Evolutionary conservation across 1,284 basidiomycete genomes (phyloP).

Genomic region (Abortiporus biennis): DNA sequence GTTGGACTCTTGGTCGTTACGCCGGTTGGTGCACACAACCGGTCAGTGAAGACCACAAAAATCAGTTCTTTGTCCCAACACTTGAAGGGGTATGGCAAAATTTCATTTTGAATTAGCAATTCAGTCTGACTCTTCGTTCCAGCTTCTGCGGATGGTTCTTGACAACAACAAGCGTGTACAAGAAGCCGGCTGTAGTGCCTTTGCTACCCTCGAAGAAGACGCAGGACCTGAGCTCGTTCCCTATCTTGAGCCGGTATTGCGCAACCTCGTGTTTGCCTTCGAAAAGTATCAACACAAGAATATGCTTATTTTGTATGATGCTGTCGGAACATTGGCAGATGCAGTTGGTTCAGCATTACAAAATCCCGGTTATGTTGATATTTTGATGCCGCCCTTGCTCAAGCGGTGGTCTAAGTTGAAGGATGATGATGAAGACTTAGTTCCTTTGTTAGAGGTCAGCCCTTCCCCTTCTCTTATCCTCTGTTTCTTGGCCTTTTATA

Average conservation of each 20-base stretch:
- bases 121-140: slow-evolving; percentile 11
- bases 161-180: slow-evolving; percentile 99
- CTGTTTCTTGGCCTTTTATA: neutral
- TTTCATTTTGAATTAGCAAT: slow-evolving; percentile 2
- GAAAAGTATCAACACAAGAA: slow-evolving; percentile 99
- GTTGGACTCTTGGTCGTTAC: slow-evolving; percentile 99
- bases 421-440: slow-evolving; percentile 90
- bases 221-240: slow-evolving; percentile 88
- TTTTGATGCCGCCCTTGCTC: slow-evolving; percentile 94
- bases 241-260: slow-evolving; percentile 91
- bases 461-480: neutral
- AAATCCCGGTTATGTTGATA: slow-evolving; percentile 84
- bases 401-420: slow-evolving; percentile 85
- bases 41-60: slow-evolving; percentile 80
- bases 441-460: slow-evolving; percentile 87
- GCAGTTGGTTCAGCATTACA: slow-evolving; percentile 88
- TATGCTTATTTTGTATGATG: slow-evolving; percentile 96
- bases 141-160: slow-evolving; percentile 96
- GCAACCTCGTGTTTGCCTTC: slow-evolving; percentile 94
- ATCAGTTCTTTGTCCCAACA: slow-evolving; percentile 89
- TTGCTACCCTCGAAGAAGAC: slow-evolving; percentile 98
- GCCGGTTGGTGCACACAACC: slow-evolving; percentile 92
- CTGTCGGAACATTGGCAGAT: slow-evolving; percentile 95
- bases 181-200: slow-evolving; percentile 98
- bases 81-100: slow-evolving; percentile 87